These are phyloP conservation scores for Lactarius vividus DNA, from an alignment of 768 basidiomycete genomes.

Conservation along the genomic window DNA sequence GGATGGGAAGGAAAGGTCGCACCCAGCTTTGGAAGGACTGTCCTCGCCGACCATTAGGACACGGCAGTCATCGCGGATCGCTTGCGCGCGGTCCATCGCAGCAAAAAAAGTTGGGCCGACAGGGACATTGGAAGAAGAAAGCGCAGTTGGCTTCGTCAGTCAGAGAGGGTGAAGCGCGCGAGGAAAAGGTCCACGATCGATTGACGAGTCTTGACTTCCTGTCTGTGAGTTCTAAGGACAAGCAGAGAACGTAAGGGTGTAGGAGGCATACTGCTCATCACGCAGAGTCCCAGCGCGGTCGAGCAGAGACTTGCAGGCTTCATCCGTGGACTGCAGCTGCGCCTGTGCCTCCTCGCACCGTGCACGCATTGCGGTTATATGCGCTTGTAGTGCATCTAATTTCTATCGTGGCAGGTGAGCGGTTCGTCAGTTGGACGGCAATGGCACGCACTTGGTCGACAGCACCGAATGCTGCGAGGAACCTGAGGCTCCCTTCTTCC, in stretches of 20 bases:
- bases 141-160: constrained; percentile 66
- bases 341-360: constrained; percentile 83
- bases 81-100: constrained; percentile 83
- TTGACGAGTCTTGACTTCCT: constrained; percentile 66
- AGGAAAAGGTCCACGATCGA: constrained; percentile 80
- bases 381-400: constrained; percentile 72
- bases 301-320: constrained; percentile 72
- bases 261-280: constrained; percentile 57
- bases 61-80: constrained; percentile 79
- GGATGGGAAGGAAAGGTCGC: constrained; percentile 22
- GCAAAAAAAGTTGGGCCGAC: constrained; percentile 73
- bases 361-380: constrained; percentile 75
- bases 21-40: constrained; percentile 77
- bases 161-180: constrained; percentile 76
- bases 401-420: constrained; percentile 50
- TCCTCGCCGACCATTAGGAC: constrained; percentile 85
- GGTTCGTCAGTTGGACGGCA: not conserved
- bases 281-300: constrained; percentile 79
- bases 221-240: constrained; percentile 40
- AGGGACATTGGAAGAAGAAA: constrained; percentile 77
- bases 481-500: constrained; percentile 75
- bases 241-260: constrained; percentile 13
- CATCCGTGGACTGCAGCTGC: constrained; percentile 70
- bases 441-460: constrained; percentile 77
- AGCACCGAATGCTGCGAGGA: constrained; percentile 80